Evolutionary conservation across 441 rosid genomes (phyloP).

Genomic region (Gossypium gossypioides): DNA sequence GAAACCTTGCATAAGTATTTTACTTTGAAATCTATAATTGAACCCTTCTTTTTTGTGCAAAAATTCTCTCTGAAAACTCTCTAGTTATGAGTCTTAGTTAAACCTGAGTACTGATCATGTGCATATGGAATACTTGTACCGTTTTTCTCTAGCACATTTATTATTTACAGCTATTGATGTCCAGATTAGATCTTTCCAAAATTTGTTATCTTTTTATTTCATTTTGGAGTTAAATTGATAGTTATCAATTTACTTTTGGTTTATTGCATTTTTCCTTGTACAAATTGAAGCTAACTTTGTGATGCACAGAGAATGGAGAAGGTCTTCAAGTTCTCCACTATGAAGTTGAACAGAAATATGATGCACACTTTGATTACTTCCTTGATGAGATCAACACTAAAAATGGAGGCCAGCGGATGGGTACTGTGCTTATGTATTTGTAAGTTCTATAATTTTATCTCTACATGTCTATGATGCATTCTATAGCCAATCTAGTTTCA

Average conservation of each 20-base stretch:
- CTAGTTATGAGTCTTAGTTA: background rate
- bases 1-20: background rate
- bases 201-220: background rate
- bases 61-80: background rate
- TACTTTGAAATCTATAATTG: background rate
- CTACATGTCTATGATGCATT: background rate
- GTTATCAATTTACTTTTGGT: background rate
- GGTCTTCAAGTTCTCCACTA: conserved; percentile 89
- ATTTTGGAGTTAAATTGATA: background rate
- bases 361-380: conserved; percentile 85
- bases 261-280: background rate
- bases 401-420: conserved; percentile 90
- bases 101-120: background rate
- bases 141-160: background rate
- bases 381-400: conserved; percentile 66
- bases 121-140: background rate
- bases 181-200: background rate
- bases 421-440: conserved; percentile 95
- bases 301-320: conserved; percentile 74
- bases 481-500: background rate
- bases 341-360: conserved; percentile 82
- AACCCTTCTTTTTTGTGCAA: background rate
- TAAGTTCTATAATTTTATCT: conserved; percentile 25
- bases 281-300: background rate
- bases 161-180: background rate